Conservation (phyloP, 345 rosid species). For the Raphanus sativus region DNA sequence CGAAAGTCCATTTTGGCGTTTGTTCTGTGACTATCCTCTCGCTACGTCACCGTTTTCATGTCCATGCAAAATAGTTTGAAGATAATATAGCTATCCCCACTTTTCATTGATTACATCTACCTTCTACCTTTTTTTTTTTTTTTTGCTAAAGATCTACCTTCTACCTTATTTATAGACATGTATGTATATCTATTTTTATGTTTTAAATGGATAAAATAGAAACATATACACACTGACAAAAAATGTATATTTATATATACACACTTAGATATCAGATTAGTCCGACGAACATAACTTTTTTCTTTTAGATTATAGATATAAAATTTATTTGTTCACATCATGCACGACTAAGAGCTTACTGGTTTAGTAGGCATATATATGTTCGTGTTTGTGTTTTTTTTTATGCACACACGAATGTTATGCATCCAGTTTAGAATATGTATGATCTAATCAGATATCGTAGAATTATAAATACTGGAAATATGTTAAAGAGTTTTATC, state of each 20-base stretch:
- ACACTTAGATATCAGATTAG: neutral
- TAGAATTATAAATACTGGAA: neutral
- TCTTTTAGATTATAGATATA: neutral
- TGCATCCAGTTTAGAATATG: neutral
- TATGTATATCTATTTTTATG: neutral
- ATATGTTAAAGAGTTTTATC: neutral
- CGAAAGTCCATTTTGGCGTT: constrained; percentile 37
- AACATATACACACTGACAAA: neutral
- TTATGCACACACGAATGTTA: neutral
- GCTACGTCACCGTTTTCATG: constrained; percentile 44
- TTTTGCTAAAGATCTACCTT: constrained; percentile 1
- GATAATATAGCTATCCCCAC: constrained; percentile 36
- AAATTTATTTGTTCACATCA: neutral
- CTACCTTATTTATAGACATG: neutral
- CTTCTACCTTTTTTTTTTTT: neutral
- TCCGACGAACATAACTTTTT: neutral
- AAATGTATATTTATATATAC: too few relatives aligned
- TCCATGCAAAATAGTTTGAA: constrained; percentile 41
- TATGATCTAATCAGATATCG: neutral
- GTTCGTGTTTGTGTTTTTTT: neutral
- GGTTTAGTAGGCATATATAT: too few relatives aligned
- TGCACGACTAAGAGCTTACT: neutral
- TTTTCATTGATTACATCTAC: constrained; percentile 33
- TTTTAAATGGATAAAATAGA: neutral
- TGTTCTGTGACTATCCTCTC: constrained; percentile 42